phyloP scores from a whole-genome alignment of 23 red algal genomes.

The Gracilaria gracilis region DNA sequence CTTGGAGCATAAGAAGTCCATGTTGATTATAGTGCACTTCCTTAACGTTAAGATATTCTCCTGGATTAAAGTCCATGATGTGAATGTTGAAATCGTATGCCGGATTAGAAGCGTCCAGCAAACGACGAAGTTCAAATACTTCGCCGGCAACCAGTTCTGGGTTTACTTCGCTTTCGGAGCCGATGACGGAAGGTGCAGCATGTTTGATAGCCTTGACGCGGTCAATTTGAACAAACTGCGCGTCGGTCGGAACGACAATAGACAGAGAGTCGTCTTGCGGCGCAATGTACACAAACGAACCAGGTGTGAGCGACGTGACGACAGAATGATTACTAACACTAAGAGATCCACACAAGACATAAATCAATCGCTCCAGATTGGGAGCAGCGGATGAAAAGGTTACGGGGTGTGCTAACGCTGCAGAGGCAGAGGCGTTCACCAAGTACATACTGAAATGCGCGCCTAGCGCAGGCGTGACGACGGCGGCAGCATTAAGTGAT shows the following conservation, averaged over 20 bases:
- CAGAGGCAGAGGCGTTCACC: slow-evolving; percentile 37
- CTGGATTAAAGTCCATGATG: slow-evolving; percentile 84
- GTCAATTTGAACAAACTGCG: slow-evolving; percentile 43
- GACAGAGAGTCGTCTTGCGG: slow-evolving; percentile 20
- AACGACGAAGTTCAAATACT: slow-evolving; percentile 61
- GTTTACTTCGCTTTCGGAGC: slow-evolving; percentile 32
- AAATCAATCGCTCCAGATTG: slow-evolving; percentile 74
- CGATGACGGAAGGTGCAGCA: slow-evolving; percentile 35
- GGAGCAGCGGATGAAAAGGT: slow-evolving; percentile 24
- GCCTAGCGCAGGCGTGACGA: slow-evolving; percentile 73
- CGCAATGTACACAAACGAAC: slow-evolving; percentile 71
- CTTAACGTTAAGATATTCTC: slow-evolving; percentile 71
- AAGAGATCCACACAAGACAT: slow-evolving; percentile 60
- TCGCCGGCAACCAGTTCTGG: slow-evolving; percentile 67
- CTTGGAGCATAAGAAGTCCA: slow-evolving; percentile 74
- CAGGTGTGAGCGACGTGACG: slow-evolving; percentile 22
- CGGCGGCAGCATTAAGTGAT: slow-evolving; percentile 45
- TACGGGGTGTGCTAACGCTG: neutral
- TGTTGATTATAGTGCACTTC: slow-evolving; percentile 88
- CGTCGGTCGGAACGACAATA: neutral
- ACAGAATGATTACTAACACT: slow-evolving; percentile 24
- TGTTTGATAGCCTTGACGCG: slow-evolving; percentile 18
- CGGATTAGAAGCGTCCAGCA: slow-evolving; percentile 31
- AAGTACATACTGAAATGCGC: slow-evolving; percentile 85
- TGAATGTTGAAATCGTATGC: slow-evolving; percentile 84